Conservation (phyloP, 2,329 filamentous ascomycete genomes). For the Aspergillus pseudotamarii region DNA sequence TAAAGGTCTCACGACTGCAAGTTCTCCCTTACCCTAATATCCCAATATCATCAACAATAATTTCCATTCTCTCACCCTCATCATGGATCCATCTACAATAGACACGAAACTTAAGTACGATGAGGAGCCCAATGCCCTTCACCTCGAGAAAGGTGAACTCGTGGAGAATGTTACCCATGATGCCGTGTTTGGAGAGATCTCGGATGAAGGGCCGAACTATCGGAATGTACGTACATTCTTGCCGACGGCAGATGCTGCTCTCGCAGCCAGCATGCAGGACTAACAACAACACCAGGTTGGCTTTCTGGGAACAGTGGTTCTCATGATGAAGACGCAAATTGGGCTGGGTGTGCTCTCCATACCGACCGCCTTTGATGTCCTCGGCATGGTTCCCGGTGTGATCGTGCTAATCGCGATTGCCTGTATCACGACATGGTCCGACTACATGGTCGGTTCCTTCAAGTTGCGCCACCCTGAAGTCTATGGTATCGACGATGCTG, state of each 20-base stretch:
- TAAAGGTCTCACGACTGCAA: background rate
- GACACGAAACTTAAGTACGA: background rate
- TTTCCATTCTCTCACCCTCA: background rate
- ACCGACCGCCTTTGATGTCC: constrained; percentile 46
- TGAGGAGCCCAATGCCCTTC: background rate
- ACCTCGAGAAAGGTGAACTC: background rate
- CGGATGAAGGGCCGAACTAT: constrained; percentile 32
- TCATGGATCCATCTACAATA: background rate
- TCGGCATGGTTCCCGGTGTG: constrained; percentile 54
- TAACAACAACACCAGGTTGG: constrained; percentile 34
- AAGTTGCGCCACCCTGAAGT: constrained; percentile 58
- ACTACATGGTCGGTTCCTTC: constrained; percentile 52
- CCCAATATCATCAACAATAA: background rate
- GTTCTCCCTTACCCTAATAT: background rate
- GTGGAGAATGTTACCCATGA: constrained; percentile 16
- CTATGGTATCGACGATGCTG: constrained; percentile 61
- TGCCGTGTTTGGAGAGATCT: constrained; percentile 39
- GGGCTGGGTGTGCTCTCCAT: constrained; percentile 53
- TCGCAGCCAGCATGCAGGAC: too few species aligned
- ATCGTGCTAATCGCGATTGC: constrained; percentile 47
- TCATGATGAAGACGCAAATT: constrained; percentile 52
- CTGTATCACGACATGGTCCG: constrained; percentile 53
- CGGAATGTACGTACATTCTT: constrained; percentile 23
- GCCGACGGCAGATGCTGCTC: too few species aligned
- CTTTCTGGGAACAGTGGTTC: constrained; percentile 45